These are phyloP conservation scores for Perkinsela sp. DNA, from an alignment of 208 protist genomes.

Conservation along the genomic window DNA sequence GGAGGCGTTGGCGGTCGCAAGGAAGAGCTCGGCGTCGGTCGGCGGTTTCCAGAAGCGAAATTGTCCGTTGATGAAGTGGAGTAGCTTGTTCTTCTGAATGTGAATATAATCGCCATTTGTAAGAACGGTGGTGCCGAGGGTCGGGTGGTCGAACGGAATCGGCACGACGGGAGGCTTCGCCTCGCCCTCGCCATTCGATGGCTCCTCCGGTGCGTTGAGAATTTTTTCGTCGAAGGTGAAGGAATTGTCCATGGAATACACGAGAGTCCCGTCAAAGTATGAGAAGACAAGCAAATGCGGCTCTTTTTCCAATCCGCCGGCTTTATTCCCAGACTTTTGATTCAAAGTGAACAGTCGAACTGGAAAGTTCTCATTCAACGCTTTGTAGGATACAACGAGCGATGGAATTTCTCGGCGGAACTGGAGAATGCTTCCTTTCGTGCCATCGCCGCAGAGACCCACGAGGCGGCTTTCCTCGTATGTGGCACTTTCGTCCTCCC, in stretches of 20 bases:
- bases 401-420: background rate
- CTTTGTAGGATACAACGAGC: background rate
- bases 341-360: background rate
- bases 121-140: background rate
- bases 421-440: background rate
- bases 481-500: background rate
- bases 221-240: background rate
- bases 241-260: background rate
- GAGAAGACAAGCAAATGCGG: background rate
- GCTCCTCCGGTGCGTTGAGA: background rate
- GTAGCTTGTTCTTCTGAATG: background rate
- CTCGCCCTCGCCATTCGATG: background rate
- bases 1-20: background rate
- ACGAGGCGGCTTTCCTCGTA: background rate
- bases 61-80: background rate
- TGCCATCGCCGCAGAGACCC: background rate
- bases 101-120: background rate
- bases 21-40: background rate
- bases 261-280: background rate
- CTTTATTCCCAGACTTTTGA: background rate
- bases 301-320: background rate
- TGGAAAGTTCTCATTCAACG: background rate
- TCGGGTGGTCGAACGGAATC: background rate
- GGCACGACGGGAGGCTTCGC: background rate
- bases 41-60: background rate